phyloP scores from a whole-genome alignment of 1,139 yeast species.

The Nakaseomyces nivariensis region DNA sequence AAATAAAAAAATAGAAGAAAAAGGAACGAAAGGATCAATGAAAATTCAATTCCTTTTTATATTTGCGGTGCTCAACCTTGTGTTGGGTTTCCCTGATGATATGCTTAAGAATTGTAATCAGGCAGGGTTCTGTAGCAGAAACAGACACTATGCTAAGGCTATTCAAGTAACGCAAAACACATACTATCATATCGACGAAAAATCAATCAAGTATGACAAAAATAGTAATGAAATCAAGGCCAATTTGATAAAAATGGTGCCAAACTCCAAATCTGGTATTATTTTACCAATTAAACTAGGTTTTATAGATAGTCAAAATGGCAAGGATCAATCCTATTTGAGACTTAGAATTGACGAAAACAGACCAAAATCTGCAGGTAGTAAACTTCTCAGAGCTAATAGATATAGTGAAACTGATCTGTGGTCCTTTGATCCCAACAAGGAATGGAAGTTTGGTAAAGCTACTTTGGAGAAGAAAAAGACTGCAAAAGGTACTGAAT shows the following conservation, averaged over 20 bases:
- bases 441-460: constrained; percentile 13
- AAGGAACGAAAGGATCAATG: background rate
- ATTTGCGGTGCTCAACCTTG: background rate
- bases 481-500: background rate
- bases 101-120: constrained; percentile 73
- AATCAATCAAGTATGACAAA: constrained; percentile 30
- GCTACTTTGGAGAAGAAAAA: background rate
- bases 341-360: constrained; percentile 61
- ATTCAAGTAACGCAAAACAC: constrained; percentile 33
- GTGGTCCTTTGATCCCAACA: constrained; percentile 42
- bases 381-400: constrained; percentile 29
- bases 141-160: constrained; percentile 56
- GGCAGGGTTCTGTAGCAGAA: constrained; percentile 79
- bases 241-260: constrained; percentile 17
- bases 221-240: constrained; percentile 17
- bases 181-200: constrained; percentile 46
- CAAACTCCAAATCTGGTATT: constrained; percentile 12
- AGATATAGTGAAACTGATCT: constrained; percentile 53
- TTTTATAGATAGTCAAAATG: constrained; percentile 36
- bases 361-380: constrained; percentile 30
- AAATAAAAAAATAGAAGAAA: too few relatives aligned
- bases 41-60: background rate
- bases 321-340: constrained; percentile 29
- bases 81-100: constrained; percentile 22
- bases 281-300: constrained; percentile 47